Conservation (phyloP, 192 early-diverging fungal species). For the Coemansia sp. region DNA sequence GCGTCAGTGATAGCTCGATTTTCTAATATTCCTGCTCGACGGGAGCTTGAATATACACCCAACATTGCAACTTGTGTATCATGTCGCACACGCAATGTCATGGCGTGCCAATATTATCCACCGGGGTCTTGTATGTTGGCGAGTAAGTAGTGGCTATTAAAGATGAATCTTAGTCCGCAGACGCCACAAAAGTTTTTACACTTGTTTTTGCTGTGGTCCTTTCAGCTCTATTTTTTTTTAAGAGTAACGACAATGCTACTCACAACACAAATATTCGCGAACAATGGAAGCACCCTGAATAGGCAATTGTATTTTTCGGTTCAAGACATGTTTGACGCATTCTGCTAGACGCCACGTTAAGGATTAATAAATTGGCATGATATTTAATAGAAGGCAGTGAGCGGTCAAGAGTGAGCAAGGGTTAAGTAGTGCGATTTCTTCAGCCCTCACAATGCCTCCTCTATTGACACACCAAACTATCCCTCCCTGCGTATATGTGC, state of each 20-base stretch:
- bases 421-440: background rate
- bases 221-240: background rate
- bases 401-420: background rate
- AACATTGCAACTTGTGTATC: background rate
- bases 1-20: background rate
- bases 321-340: background rate
- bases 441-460: background rate
- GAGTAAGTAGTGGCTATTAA: background rate
- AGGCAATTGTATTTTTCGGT: background rate
- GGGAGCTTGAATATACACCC: background rate
- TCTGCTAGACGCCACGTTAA: background rate
- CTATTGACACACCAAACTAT: background rate
- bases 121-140: background rate
- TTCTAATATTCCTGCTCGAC: background rate
- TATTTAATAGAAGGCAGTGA: background rate
- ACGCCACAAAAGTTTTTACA: background rate
- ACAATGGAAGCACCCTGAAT: background rate
- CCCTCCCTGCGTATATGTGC: background rate
- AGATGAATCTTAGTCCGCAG: background rate
- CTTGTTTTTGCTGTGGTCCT: background rate
- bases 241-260: background rate
- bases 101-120: background rate
- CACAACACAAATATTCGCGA: background rate
- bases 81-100: background rate
- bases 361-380: background rate